Conservation (phyloP, 257 asterid species). For the Thymus mandschuricus region DNA sequence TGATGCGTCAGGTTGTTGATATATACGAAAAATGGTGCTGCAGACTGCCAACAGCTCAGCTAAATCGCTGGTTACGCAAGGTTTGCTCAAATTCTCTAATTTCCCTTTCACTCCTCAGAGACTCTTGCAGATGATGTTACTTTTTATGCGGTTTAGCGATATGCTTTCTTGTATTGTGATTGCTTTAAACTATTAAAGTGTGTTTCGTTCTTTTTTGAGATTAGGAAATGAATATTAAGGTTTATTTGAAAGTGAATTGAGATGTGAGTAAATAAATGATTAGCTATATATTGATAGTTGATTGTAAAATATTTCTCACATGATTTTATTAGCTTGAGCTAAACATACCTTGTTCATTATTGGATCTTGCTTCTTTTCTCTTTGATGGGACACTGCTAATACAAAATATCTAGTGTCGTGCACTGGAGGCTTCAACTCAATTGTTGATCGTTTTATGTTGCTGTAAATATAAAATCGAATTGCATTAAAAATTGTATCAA, state of each 20-base stretch:
- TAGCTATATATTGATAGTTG: too few relatives aligned
- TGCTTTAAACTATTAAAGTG: too few relatives aligned
- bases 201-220: too few relatives aligned
- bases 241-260: too few relatives aligned
- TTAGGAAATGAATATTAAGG: too few relatives aligned
- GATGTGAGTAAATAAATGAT: too few relatives aligned
- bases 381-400: not conserved
- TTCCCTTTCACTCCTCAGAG: not conserved
- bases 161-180: too few relatives aligned
- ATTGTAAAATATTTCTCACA: not conserved
- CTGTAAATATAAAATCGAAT: not conserved
- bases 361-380: not conserved
- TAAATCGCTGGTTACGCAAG: slow-evolving; percentile 92
- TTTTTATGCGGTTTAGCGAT: too few relatives aligned
- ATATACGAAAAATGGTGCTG: slow-evolving; percentile 89
- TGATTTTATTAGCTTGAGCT: not conserved
- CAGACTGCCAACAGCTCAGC: slow-evolving; percentile 86
- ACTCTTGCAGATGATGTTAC: not conserved
- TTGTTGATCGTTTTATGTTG: not conserved
- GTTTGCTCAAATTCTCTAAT: slow-evolving; percentile 35
- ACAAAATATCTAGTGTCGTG: not conserved
- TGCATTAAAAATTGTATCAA: not conserved
- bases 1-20: slow-evolving; percentile 77
- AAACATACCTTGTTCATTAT: not conserved
- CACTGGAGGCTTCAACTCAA: not conserved